Evolutionary conservation across 148 eudicot genomes (phyloP).

Genomic region (Dianthus caryophyllus): DNA sequence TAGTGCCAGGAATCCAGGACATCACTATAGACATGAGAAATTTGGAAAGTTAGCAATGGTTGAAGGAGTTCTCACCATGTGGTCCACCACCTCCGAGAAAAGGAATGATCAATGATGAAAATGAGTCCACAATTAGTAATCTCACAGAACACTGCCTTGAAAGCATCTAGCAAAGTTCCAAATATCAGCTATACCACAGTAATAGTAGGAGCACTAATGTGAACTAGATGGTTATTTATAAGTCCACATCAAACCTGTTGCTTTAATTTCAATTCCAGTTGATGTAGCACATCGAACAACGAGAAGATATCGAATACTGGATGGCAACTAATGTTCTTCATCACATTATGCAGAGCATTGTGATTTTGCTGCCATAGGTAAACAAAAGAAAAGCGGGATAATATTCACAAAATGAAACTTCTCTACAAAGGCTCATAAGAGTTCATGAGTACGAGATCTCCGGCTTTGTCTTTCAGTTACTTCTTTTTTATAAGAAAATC

Average conservation of each 20-base stretch:
- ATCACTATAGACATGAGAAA: background rate
- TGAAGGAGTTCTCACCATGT: conserved; percentile 44
- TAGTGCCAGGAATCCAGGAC: background rate
- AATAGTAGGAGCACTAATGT: background rate
- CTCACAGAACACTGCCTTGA: conserved; percentile 32
- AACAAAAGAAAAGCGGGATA: conserved; percentile 14
- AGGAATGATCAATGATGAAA: conserved; percentile 79
- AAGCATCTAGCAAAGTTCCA: conserved; percentile 32
- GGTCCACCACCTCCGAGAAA: conserved; percentile 69
- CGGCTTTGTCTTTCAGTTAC: no score
- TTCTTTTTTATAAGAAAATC: no score
- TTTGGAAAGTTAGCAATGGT: background rate
- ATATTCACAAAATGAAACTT: background rate
- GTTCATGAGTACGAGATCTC: background rate
- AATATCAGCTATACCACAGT: conserved; percentile 2
- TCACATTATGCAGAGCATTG: conserved; percentile 32
- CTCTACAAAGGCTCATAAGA: background rate
- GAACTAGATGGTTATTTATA: background rate
- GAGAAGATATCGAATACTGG: conserved; percentile 65
- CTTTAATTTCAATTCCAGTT: conserved; percentile 47
- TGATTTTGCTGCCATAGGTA: conserved; percentile 34
- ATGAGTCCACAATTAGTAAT: conserved; percentile 71
- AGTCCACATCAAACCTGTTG: conserved; percentile 44
- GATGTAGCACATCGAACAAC: conserved; percentile 59
- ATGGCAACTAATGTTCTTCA: conserved; percentile 58